Evolutionary conservation across 2,329 filamentous ascomycete genomes (phyloP).

Genomic region (Colletotrichum australisinense): DNA sequence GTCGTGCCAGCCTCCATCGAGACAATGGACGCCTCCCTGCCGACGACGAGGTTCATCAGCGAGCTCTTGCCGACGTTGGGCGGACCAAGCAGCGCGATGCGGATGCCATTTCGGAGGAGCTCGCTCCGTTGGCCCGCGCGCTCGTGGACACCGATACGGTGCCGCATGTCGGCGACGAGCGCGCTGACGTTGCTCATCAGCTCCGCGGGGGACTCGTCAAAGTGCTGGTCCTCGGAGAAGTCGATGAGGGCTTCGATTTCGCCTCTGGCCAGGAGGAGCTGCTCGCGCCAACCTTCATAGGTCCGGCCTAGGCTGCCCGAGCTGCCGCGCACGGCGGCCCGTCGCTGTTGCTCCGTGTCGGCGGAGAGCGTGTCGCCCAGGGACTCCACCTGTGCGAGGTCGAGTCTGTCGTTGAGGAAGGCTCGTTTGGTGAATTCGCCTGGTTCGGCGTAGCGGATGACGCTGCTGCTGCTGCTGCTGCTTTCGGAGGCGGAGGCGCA

Average conservation of each 20-base stretch:
- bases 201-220: slow-evolving; percentile 84
- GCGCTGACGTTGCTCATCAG: slow-evolving; percentile 76
- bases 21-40: slow-evolving; percentile 94
- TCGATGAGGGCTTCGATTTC: slow-evolving; percentile 97
- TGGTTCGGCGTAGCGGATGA: slow-evolving; percentile 88
- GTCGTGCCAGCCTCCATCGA: slow-evolving; percentile 94
- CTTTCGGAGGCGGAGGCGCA: slow-evolving; percentile 45
- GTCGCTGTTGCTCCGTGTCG: slow-evolving; percentile 93
- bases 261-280: slow-evolving; percentile 83
- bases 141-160: slow-evolving; percentile 76
- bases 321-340: slow-evolving; percentile 83
- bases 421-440: slow-evolving; percentile 95
- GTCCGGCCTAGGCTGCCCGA: slow-evolving; percentile 76
- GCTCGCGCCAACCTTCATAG: slow-evolving; percentile 86
- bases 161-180: slow-evolving; percentile 71
- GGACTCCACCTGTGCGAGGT: slow-evolving; percentile 84
- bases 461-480: background rate
- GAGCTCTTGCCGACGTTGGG: slow-evolving; percentile 97
- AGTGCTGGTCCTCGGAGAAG: slow-evolving; percentile 97
- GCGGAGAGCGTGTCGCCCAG: slow-evolving; percentile 72
- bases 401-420: slow-evolving; percentile 87
- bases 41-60: slow-evolving; percentile 88
- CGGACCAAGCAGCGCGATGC: slow-evolving; percentile 86
- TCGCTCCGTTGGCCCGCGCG: slow-evolving; percentile 85
- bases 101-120: slow-evolving; percentile 85